phyloP scores from a whole-genome alignment of 2,329 filamentous ascomycete species.

The Aspergillus sp. region DNA sequence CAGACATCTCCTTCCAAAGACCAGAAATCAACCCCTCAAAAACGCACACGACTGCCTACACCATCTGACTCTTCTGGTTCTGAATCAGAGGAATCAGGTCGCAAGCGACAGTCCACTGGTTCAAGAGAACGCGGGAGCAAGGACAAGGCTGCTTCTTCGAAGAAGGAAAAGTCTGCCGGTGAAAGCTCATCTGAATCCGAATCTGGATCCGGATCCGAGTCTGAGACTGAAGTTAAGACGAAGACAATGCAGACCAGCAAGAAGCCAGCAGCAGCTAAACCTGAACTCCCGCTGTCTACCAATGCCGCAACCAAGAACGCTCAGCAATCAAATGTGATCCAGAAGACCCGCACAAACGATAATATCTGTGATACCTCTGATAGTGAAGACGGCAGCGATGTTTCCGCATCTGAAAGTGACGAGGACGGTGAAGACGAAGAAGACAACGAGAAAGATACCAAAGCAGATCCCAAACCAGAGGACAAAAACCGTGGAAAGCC shows the following conservation, averaged over 20 bases:
- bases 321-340: too few relatives aligned
- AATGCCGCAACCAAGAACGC: too few relatives aligned
- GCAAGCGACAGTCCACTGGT: too few relatives aligned
- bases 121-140: not conserved
- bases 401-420: not conserved
- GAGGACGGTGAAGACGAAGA: not conserved
- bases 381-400: not conserved
- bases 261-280: too few relatives aligned
- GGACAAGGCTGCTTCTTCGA: not conserved
- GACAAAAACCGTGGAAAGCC: not conserved
- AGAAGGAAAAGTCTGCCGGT: not conserved
- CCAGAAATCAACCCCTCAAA: not conserved
- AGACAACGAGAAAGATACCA: not conserved
- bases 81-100: too few relatives aligned
- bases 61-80: too few relatives aligned
- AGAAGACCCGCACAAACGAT: too few relatives aligned
- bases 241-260: not conserved
- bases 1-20: constrained; percentile 7
- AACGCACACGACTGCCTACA: too few relatives aligned
- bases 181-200: not conserved
- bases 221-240: not conserved
- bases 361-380: too few relatives aligned
- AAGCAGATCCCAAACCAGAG: not conserved
- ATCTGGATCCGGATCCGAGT: not conserved
- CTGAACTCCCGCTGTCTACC: too few relatives aligned